Base-by-base conservation (phyloP, 768 basidiomycete genomes). In the Auricularia sp. region DNA sequence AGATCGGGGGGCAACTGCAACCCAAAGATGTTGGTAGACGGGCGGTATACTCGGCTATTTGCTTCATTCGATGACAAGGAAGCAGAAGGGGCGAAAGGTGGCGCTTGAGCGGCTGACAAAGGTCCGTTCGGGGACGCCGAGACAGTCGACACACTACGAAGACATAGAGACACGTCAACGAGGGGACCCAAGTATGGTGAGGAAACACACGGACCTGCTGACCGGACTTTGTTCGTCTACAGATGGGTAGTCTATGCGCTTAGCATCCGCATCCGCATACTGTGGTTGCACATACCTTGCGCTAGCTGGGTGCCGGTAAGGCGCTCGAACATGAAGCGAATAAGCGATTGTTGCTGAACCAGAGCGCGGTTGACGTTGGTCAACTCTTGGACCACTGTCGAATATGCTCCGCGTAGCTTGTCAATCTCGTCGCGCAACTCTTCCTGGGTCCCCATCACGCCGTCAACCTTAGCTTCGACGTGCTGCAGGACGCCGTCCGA, bases 361-460 rank as follows among this genome's bases (percentile, higher is more conserved):
- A 87, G 84, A 68, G 83, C 84, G 66, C 83, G 76, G 74, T 88
- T 87, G 72, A 87, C 87, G 68, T 81, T 80, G 70, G 87, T 85
- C 80, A 90, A 83, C 74, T 89, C 87, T 66, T 79, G 79, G 36
- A 88, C 81, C 59, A 87, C 83, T 64, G 82, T 83, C 72, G 86
- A 83, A 73, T 88, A 88, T 69, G 84, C 83, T 62, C 77, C 77
- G 70, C 87, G 85, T 14, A 89, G 76, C 59, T 79, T 82, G 35
- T 80, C 79, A 66, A 87, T 77, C 61, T 85, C 84, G 2, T 77
- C 72, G 7, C 56, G 56, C 23, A 59, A 8, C 29, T 59, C 56
- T 14, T 59, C 56, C 68, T 83, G 80, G 23, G 77, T 73, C 64
- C 79, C 77, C 21, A 72, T 69, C 35, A 85, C 75, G 16, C 76